These are phyloP conservation scores for Phaeotremella skinneri DNA, from an alignment of 768 basidiomycete species.

Conservation along the genomic window DNA sequence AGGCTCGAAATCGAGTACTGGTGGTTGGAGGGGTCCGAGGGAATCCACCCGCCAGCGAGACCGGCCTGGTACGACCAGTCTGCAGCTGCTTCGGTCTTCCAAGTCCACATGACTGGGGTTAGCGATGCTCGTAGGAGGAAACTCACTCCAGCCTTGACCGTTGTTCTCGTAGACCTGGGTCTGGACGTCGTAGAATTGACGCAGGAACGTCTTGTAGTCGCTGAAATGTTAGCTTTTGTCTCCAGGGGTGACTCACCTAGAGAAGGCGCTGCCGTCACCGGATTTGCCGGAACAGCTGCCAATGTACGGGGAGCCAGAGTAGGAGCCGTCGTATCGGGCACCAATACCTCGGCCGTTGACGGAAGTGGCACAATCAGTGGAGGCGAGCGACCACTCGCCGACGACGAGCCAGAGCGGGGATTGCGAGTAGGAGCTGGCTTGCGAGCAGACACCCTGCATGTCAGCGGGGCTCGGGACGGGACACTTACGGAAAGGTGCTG, in stretches of 20 bases:
- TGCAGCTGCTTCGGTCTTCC: slow-evolving; percentile 59
- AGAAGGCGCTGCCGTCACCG: slow-evolving; percentile 72
- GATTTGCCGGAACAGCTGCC: slow-evolving; percentile 52
- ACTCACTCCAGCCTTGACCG: slow-evolving; percentile 36
- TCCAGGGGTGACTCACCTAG: slow-evolving; percentile 49
- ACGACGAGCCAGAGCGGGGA: slow-evolving; percentile 50
- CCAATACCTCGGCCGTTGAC: slow-evolving; percentile 49
- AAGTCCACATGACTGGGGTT: slow-evolving; percentile 45
- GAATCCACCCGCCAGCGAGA: slow-evolving; percentile 79
- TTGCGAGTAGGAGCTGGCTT: slow-evolving; percentile 19
- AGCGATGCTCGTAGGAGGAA: background rate
- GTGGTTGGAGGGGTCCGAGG: slow-evolving; percentile 58
- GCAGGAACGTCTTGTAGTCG: slow-evolving; percentile 75
- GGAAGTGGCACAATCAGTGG: slow-evolving; percentile 50
- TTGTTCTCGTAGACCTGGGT: slow-evolving; percentile 48
- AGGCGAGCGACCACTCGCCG: slow-evolving; percentile 50
- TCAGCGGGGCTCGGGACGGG: background rate
- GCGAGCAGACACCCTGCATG: slow-evolving; percentile 26
- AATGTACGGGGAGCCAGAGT: slow-evolving; percentile 35
- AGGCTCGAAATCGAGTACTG: slow-evolving; percentile 63
- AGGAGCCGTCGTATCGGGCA: slow-evolving; percentile 51
- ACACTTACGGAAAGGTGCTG: slow-evolving; percentile 37
- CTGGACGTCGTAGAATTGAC: slow-evolving; percentile 83
- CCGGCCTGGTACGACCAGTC: slow-evolving; percentile 90
- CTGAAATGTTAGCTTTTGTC: slow-evolving; percentile 19